Evolutionary conservation across 2,329 filamentous ascomycete genomes (phyloP).

Genomic region (Chrysoporthe austroafricana): DNA sequence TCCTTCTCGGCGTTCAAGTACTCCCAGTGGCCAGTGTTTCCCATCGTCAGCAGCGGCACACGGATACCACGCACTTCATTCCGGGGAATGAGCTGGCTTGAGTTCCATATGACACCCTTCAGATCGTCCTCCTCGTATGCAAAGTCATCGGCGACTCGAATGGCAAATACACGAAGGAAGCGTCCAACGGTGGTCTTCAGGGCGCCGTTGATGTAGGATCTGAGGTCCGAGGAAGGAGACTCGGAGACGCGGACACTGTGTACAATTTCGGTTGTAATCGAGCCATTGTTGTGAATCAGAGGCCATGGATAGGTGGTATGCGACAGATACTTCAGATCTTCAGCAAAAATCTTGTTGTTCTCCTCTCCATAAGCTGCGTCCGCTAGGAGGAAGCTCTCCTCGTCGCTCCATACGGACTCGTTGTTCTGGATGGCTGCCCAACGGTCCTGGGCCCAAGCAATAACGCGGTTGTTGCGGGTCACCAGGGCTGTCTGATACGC

Average conservation of each 20-base stretch:
- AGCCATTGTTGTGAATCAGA: slow-evolving; percentile 31
- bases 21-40: slow-evolving; percentile 32
- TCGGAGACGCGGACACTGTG: slow-evolving; percentile 28
- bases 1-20: slow-evolving; percentile 33
- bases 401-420: slow-evolving; percentile 27
- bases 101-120: slow-evolving; percentile 30
- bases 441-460: slow-evolving; percentile 21
- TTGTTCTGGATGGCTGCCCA: slow-evolving; percentile 26
- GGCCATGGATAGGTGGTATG: slow-evolving; percentile 32
- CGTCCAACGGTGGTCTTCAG: slow-evolving; percentile 14
- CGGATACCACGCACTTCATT: slow-evolving; percentile 27
- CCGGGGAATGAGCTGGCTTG: slow-evolving; percentile 29
- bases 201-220: slow-evolving; percentile 14
- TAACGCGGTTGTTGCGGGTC: slow-evolving; percentile 28
- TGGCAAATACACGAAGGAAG: slow-evolving; percentile 16
- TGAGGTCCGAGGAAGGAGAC: not conserved
- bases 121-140: slow-evolving; percentile 21
- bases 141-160: slow-evolving; percentile 15
- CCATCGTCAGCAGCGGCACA: slow-evolving; percentile 26
- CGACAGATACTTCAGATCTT: slow-evolving; percentile 30
- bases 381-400: slow-evolving; percentile 30
- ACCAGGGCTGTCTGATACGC: slow-evolving; percentile 24
- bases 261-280: slow-evolving; percentile 29
- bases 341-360: slow-evolving; percentile 33
- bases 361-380: slow-evolving; percentile 28